Evolutionary conservation across 768 basidiomycete species (phyloP), one percentile per base, ranked within the genome.

Genomic region (Termitomyces sp.): DNA sequence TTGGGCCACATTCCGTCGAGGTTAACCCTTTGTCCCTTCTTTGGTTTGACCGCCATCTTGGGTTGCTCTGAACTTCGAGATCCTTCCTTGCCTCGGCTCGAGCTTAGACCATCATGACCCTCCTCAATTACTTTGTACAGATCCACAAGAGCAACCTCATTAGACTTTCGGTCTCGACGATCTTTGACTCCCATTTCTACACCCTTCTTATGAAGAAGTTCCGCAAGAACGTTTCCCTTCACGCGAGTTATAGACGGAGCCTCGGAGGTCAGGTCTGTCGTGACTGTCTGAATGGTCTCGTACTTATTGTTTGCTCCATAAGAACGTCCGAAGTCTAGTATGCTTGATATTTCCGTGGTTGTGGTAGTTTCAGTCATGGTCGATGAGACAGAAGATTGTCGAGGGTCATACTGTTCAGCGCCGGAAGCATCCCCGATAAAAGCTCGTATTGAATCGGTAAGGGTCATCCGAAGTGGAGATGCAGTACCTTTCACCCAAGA

Each of bases 1-100:
- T 90, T 87, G 0, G 90, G 87, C 87, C 87, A 91, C 68, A 87
- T 89, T 56, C 86, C 89, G 67, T 90, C 88, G 35, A 90, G 79
- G 54, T 83, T 78, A 60, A 89, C 75, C 23, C 74, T 73, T 60
- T 67, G 63, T 57, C 60, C 64, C 61, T 70, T 73, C 54, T 71
- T 73, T 46, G 60, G 55, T 58, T 64, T 65, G 31, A 56, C 52
- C 53, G 55, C 58, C 53, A 58, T 59, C 56, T 57, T 65, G 65
- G 52, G 60, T 59, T 61, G 38, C 19, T 44, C 51, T 26, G 37
- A 50, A 37, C 45, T 53, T 57, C 53, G 55, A 59, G 66, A 58
- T 60, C 59, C 63, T 63, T 63, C 57, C 54, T 51, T 58, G 12
- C 61, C 67, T 33, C 67, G 69, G 31, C 31, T 33, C 9, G 9